Base-by-base conservation (phyloP, 2,329 filamentous ascomycete genomes). In the Colletotrichum graminicola region DNA sequence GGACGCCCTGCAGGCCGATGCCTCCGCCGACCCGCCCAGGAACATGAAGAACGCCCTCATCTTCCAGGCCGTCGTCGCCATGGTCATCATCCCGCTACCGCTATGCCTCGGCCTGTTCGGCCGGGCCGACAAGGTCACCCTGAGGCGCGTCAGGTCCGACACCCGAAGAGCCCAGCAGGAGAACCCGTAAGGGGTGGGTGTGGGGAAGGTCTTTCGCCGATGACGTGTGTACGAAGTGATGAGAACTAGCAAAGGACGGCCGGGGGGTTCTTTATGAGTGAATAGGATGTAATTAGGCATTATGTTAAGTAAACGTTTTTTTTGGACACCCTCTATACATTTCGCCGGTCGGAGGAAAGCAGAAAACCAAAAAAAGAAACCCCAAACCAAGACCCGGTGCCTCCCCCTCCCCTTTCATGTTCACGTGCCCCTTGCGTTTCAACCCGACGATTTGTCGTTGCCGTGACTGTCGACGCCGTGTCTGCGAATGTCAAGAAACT, bases 11-110 rank as follows among this genome's bases (percentile, higher is more conserved):
- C 89, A 89, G 74, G 89, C 83, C 0, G 85, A 84, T 0, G 76
- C 79, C 12, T 79, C 82, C 21, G 89, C 84, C 0, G 76, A 81
- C 45, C 93, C 92, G 18, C 91, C 92, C 0, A 80, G 82, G 23
- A 92, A 94, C 77, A 95, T 98, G 93, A 88, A 87, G 75, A 85
- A 87, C 29, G 90, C 92, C 1, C 83, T 98, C 72, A 86, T 97
- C 29, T 97, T 98, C 78, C 88, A 94, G 75, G 93, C 93, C 1
- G 90, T 94, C 2, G 70, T 97, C 12, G 89, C 90, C 0, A 79
- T 91, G 65, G 87, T 85, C 10, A 88, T 89, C 12, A 85, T 92
- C 54, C 92, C 93, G 11, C 80, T 93, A 59, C 91, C 93, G 1
- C 75, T 97, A 71, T 86, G 85, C 18, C 78, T 97, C 41, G 94